phyloP scores from a whole-genome alignment of 805 yeast species.

The Grigorovia transvaalensis region DNA sequence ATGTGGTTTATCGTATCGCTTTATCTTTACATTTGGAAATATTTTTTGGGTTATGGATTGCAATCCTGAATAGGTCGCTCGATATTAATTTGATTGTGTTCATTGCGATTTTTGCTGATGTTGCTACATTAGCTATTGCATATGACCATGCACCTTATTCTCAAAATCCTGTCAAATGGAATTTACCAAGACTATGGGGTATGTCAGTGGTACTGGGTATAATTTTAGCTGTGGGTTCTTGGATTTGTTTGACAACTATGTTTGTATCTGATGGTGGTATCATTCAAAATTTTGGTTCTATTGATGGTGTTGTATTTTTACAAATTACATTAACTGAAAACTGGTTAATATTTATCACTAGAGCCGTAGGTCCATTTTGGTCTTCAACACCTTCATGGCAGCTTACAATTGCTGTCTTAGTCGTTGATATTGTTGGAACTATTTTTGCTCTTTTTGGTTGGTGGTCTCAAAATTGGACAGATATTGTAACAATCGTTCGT shows the following conservation, averaged over 20 bases:
- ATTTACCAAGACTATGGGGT: conserved; percentile 95
- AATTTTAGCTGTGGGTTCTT: conserved; percentile 80
- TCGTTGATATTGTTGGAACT: conserved; percentile 85
- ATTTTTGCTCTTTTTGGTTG: conserved; percentile 90
- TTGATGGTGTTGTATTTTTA: conserved; percentile 88
- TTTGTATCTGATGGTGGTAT: conserved; percentile 86
- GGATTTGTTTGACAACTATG: conserved; percentile 94
- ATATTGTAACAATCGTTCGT: conserved; percentile 88
- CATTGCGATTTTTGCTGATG: conserved; percentile 96
- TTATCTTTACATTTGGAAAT: conserved; percentile 89
- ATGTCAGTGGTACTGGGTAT: conserved; percentile 82
- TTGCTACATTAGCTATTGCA: conserved; percentile 94
- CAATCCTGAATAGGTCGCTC: conserved; percentile 77
- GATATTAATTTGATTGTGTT: conserved; percentile 87
- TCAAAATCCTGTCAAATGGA: conserved; percentile 91
- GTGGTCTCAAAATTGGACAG: conserved; percentile 98
- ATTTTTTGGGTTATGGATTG: conserved; percentile 95
- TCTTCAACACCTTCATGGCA: conserved; percentile 94
- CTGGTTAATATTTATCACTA: conserved; percentile 93
- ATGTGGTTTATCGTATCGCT: conserved; percentile 96
- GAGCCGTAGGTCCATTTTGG: conserved; percentile 99
- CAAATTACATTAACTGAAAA: conserved; percentile 92
- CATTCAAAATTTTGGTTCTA: conserved; percentile 89
- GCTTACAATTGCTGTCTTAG: conserved; percentile 85
- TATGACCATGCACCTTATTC: conserved; percentile 96